Percentiles rank a stretch among this genome's conserved stretches.
Evolutionary conservation across 1,139 yeast species (phyloP).

Genomic region (Geotrichum cucujoidarum): DNA sequence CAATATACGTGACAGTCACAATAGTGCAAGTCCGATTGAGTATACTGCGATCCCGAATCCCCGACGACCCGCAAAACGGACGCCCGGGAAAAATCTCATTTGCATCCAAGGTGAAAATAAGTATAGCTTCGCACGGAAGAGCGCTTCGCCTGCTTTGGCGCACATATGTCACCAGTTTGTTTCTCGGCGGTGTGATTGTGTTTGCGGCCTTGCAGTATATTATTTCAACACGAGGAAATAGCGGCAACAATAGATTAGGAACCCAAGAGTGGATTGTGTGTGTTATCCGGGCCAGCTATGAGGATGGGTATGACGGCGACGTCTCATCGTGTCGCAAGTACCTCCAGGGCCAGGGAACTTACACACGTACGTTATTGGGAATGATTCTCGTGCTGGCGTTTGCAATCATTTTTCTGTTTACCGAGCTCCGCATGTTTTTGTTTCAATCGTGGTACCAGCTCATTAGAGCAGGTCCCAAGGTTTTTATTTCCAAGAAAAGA

Average conservation of each 20-base stretch:
- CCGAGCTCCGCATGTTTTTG: slow-evolving; percentile 18
- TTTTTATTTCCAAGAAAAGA: slow-evolving; percentile 9
- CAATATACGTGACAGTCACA: slow-evolving; percentile 19
- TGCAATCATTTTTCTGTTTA: slow-evolving; percentile 16
- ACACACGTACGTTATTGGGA: slow-evolving; percentile 16
- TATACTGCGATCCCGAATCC: slow-evolving; percentile 11
- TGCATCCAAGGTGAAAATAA: background rate
- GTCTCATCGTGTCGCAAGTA: slow-evolving; percentile 6
- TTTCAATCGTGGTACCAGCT: slow-evolving; percentile 16
- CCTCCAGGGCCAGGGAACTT: slow-evolving; percentile 15
- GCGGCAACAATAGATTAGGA: slow-evolving; percentile 14
- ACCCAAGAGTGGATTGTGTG: slow-evolving; percentile 19
- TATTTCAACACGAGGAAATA: slow-evolving; percentile 3
- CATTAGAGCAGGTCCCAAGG: slow-evolving; percentile 15
- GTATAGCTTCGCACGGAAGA: slow-evolving; percentile 15
- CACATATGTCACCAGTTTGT: slow-evolving; percentile 21
- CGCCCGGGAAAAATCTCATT: background rate
- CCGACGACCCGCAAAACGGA: slow-evolving; percentile 2
- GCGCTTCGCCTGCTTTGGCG: slow-evolving; percentile 23
- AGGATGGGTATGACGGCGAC: slow-evolving; percentile 6
- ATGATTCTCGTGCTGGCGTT: slow-evolving; percentile 14
- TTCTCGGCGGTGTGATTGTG: slow-evolving; percentile 19
- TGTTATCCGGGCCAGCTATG: slow-evolving; percentile 4
- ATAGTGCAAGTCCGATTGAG: slow-evolving; percentile 7
- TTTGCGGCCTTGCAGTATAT: slow-evolving; percentile 19